A percentile compares a stretch with the other conserved stretches of the same genome.
Evolutionary conservation across 192 early-diverging fungal genomes (phyloP).

Genomic region (Mortierella hygrophila): DNA sequence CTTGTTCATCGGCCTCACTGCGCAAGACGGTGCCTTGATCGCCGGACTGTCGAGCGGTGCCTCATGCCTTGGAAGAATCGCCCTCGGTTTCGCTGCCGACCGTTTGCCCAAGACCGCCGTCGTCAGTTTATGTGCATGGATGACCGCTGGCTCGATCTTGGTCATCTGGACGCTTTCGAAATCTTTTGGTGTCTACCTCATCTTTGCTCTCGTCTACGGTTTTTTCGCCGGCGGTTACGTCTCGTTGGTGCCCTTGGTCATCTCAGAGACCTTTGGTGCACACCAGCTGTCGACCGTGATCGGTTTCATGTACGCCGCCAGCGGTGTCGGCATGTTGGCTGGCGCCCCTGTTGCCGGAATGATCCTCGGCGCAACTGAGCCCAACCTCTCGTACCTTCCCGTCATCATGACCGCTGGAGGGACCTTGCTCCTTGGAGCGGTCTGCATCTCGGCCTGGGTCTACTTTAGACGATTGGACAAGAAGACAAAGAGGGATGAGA

Average conservation of each 20-base stretch:
- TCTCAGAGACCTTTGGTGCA: conserved; percentile 57
- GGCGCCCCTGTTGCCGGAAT: conserved; percentile 55
- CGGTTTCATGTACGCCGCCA: conserved; percentile 60
- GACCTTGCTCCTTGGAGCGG: conserved; percentile 31
- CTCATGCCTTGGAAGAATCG: conserved; percentile 71
- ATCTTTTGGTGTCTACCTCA: conserved; percentile 35
- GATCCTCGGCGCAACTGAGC: conserved; percentile 41
- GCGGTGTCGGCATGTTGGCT: conserved; percentile 59
- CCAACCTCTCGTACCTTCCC: conserved; percentile 43
- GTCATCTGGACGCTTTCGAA: conserved; percentile 51
- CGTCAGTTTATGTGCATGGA: conserved; percentile 53
- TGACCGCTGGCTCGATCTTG: conserved; percentile 45
- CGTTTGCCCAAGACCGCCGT: conserved; percentile 44
- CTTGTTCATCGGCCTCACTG: conserved; percentile 68
- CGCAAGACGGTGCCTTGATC: conserved; percentile 71
- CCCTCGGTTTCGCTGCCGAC: conserved; percentile 76
- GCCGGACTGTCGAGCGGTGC: conserved; percentile 76
- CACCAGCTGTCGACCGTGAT: conserved; percentile 59
- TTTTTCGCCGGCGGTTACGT: conserved; percentile 66
- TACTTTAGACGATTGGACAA: conserved; percentile 42
- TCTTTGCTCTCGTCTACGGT: conserved; percentile 63
- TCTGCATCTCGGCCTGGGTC: conserved; percentile 43
- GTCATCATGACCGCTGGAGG: conserved; percentile 49
- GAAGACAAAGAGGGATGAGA: conserved; percentile 27
- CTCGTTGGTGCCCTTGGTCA: conserved; percentile 46